phyloP scores from a whole-genome alignment of 2,329 filamentous ascomycete genomes.

The Botrytis deweyae region DNA sequence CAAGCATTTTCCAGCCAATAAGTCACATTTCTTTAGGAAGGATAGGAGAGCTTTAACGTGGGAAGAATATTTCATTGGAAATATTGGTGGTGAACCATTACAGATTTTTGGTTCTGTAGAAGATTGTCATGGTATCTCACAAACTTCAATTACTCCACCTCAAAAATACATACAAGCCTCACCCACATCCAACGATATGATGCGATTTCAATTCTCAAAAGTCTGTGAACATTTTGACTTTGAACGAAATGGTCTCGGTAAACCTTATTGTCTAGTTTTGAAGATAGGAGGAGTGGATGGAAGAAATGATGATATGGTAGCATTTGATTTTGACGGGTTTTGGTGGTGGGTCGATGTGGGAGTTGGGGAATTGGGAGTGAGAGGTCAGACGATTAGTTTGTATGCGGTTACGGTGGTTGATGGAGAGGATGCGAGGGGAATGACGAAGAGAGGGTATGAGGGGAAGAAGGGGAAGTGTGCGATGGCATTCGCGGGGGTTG shows the following conservation, averaged over 20 bases:
- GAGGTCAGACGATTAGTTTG: constrained; percentile 67
- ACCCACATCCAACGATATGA: constrained; percentile 50
- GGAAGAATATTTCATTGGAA: constrained; percentile 78
- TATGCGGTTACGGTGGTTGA: constrained; percentile 55
- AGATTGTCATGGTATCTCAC: constrained; percentile 51
- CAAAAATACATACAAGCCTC: constrained; percentile 58
- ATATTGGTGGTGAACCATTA: constrained; percentile 49
- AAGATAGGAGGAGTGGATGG: constrained; percentile 66
- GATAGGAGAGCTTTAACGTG: constrained; percentile 69
- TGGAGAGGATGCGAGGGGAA: constrained; percentile 39
- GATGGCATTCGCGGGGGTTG: constrained; percentile 37
- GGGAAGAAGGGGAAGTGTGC: constrained; percentile 35
- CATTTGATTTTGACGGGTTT: constrained; percentile 74
- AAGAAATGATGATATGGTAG: constrained; percentile 63
- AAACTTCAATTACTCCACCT: constrained; percentile 61
- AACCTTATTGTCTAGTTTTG: constrained; percentile 68
- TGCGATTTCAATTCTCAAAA: constrained; percentile 79
- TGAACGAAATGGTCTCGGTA: constrained; percentile 64
- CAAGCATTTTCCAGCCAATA: constrained; percentile 73
- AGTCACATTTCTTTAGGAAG: constrained; percentile 67
- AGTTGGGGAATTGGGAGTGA: constrained; percentile 61
- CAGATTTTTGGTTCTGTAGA: constrained; percentile 47
- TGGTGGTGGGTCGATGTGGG: constrained; percentile 81
- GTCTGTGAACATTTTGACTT: constrained; percentile 81
- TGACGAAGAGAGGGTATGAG: constrained; percentile 35